A percentile compares a stretch with the other conserved stretches of the same genome.
Evolutionary conservation across 164 flowering plant species (phyloP).

Genomic region (Warburgia ugandensis): DNA sequence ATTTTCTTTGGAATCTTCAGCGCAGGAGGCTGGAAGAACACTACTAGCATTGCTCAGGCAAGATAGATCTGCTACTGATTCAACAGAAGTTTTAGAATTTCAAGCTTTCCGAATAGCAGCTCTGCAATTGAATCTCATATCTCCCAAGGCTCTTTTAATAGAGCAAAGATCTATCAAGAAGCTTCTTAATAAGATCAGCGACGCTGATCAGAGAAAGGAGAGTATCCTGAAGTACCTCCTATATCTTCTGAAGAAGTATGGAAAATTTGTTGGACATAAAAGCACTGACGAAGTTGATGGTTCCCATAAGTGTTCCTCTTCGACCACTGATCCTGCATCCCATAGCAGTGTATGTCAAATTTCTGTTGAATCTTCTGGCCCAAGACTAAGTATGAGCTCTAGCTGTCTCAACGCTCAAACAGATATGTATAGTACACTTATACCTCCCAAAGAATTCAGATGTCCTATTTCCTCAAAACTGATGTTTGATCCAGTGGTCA

Average conservation of each 20-base stretch:
- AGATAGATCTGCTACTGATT: conserved; percentile 25
- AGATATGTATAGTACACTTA: conserved; percentile 11
- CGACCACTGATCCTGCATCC: conserved; percentile 2
- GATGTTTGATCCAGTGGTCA: conserved; percentile 82
- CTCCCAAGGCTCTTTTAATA: conserved; percentile 46
- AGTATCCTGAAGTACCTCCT: conserved; percentile 42
- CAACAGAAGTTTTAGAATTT: conserved; percentile 29
- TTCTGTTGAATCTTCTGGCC: conserved; percentile 11
- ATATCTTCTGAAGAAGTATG: conserved; percentile 50
- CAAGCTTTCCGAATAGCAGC: conserved; percentile 52
- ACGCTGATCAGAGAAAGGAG: conserved; percentile 38
- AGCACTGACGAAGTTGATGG: conserved; percentile 14
- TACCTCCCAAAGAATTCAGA: conserved; percentile 53
- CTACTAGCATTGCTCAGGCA: conserved; percentile 38
- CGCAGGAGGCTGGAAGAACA: conserved; percentile 67
- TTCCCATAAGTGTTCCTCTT: conserved; percentile 12
- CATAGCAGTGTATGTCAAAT: background rate
- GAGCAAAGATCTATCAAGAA: conserved; percentile 70
- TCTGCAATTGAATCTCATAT: conserved; percentile 39
- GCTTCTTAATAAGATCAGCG: conserved; percentile 34
- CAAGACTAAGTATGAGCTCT: conserved; percentile 10
- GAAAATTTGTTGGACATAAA: conserved; percentile 21
- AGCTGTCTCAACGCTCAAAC: conserved; percentile 14
- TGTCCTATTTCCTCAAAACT: conserved; percentile 67
- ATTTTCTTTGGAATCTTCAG: conserved; percentile 48